phyloP scores from a whole-genome alignment of 768 basidiomycete genomes.

The Fistulinella prunicolor region DNA sequence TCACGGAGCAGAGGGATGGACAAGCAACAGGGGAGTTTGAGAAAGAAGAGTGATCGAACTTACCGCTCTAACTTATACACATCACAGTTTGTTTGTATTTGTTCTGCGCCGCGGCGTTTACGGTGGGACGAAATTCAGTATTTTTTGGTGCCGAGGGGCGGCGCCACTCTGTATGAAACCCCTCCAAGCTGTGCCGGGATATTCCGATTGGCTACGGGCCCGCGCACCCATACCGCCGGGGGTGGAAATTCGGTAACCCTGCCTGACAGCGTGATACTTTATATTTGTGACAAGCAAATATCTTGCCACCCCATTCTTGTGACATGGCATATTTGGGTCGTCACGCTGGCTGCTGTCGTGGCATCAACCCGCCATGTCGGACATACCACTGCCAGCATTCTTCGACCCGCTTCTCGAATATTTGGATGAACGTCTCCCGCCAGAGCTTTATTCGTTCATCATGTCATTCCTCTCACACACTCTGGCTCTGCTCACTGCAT shows the following conservation, averaged over 20 bases:
- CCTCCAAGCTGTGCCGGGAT: conserved; percentile 13
- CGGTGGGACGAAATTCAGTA: conserved; percentile 17
- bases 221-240: conserved; percentile 4
- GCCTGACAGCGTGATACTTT: conserved; percentile 9
- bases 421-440: conserved; percentile 53
- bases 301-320: conserved; percentile 9
- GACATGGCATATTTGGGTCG: conserved; percentile 8
- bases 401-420: conserved; percentile 55
- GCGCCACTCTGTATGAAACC: conserved; percentile 6
- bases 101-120: conserved; percentile 22
- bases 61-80: conserved; percentile 33
- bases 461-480: conserved; percentile 50
- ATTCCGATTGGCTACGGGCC: conserved; percentile 27
- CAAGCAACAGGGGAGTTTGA: conserved; percentile 17
- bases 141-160: conserved; percentile 13
- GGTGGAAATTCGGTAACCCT: conserved; percentile 7
- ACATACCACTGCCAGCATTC: conserved; percentile 43
- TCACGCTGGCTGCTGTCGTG: conserved; percentile 23
- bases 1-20: conserved; percentile 1
- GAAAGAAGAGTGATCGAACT: conserved; percentile 20
- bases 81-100: conserved; percentile 28
- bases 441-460: conserved; percentile 51
- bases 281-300: conserved; percentile 16
- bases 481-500: conserved; percentile 47
- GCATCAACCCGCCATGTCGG: conserved; percentile 24